These are phyloP conservation scores for Nyssa sinensis DNA, from an alignment of 148 eudicot species.

Conservation along the genomic window DNA sequence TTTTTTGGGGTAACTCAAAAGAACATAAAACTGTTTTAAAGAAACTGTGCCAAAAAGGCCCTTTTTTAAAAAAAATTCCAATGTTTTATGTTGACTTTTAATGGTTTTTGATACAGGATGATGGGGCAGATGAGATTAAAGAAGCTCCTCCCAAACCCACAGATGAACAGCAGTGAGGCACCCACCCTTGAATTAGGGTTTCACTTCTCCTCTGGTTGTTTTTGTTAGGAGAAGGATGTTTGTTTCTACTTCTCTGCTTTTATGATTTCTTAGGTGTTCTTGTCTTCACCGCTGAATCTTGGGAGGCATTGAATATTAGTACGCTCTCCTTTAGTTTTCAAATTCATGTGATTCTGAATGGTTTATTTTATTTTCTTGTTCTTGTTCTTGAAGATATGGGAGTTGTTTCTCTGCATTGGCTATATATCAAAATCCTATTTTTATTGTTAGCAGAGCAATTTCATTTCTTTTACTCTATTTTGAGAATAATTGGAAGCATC, in stretches of 20 bases:
- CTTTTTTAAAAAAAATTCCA: no score
- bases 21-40: no score
- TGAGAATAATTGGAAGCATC: no score
- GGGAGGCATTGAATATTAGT: constrained; percentile 8
- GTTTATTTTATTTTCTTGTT: not conserved
- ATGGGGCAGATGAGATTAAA: constrained; percentile 60
- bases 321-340: constrained; percentile 1
- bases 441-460: no score
- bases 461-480: no score
- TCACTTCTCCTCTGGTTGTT: constrained; percentile 39
- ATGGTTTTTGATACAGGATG: constrained; percentile 44
- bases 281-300: constrained; percentile 7
- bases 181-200: constrained; percentile 18
- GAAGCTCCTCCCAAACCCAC: constrained; percentile 52
- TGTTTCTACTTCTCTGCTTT: constrained; percentile 15
- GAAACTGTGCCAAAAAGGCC: no score
- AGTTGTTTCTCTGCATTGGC: constrained; percentile 6
- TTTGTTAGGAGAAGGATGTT: constrained; percentile 33
- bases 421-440: not conserved
- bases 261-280: constrained; percentile 8
- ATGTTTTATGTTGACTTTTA: no score
- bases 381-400: not conserved
- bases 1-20: no score
- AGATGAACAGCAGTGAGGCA: constrained; percentile 41
- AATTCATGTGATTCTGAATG: constrained; percentile 11